Base-by-base conservation (phyloP, 2,329 filamentous ascomycete genomes). In the Monosporascus cannonballus region DNA sequence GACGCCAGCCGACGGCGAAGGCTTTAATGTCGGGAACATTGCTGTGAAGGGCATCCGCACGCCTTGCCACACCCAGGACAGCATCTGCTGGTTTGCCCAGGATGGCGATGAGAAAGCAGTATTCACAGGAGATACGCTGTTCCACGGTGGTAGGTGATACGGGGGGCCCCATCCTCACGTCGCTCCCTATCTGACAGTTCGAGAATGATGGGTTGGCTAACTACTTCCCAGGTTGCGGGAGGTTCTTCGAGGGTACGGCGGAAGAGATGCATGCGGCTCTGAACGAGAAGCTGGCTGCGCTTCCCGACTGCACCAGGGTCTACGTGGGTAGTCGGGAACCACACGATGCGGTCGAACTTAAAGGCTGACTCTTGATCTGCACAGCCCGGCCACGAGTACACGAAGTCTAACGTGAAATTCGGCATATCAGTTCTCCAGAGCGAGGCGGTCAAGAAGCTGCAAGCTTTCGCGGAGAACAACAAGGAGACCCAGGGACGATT, bases 41-140 rank as follows among this genome's bases (percentile, higher is more conserved):
- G 79, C 81, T 15, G 87, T 96, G 53, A 93, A 83, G 67, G 88
- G 89, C 24, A 76, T 97, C n/a, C 89, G 97, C 72, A 99, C 94
- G 14, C 94, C 94, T 2, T 99, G 94, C 71, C 94, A 99, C 69
- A 99, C 94, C 1, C 92, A 96, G 74, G 94, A 99, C 74, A 96
- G 92, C 70, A 96, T 99, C 68, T 99, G 94, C 77, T 99, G 86
- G 76, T 90, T 85, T 61, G 85, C 94, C 76, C 83, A 96, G 71
- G 93, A 99, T 65, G 85, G 84, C 20, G 76, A 83, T 47, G 74
- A 80, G 52, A 85, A 82, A 63, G 92, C 81, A 7, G 90, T 99
- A 3, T 99, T 99, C 67, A 97, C 94, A 0, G 94, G 94, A 9
- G 94, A 99, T 68, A 99, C 94, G 0, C 76, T 99, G 38, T 99